phyloP scores from a whole-genome alignment of 2,329 filamentous ascomycete genomes.

The Fusarium dimerum region DNA sequence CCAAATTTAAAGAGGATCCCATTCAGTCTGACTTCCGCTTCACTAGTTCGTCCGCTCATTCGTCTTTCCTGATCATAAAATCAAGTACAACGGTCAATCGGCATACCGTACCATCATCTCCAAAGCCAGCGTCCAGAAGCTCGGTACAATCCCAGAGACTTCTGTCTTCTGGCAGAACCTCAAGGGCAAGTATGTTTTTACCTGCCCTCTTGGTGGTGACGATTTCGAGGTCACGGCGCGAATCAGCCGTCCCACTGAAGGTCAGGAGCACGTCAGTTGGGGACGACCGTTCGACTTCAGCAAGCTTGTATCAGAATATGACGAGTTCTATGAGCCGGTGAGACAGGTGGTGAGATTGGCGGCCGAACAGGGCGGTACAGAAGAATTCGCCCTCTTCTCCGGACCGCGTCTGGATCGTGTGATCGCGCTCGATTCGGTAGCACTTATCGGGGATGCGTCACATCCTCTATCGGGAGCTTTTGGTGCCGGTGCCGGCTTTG shows the following conservation, averaged over 20 bases:
- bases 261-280: constrained; percentile 33
- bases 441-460: constrained; percentile 55
- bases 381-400: constrained; percentile 34
- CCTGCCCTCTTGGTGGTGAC: constrained; percentile 34
- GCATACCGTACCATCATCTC: constrained; percentile 35
- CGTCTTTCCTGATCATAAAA: constrained; percentile 43
- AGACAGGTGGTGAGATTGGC: constrained; percentile 30
- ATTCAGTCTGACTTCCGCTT: not conserved
- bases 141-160: constrained; percentile 32
- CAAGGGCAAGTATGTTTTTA: constrained; percentile 34
- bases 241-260: constrained; percentile 16
- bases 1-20: not conserved
- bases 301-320: constrained; percentile 24
- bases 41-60: constrained; percentile 41
- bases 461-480: constrained; percentile 53
- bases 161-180: constrained; percentile 36
- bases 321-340: constrained; percentile 34
- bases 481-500: constrained; percentile 41
- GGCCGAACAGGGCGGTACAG: constrained; percentile 24
- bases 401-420: constrained; percentile 31
- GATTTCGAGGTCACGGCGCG: constrained; percentile 37
- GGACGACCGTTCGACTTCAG: constrained; percentile 26
- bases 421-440: constrained; percentile 33
- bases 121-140: constrained; percentile 23
- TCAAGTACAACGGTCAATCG: constrained; percentile 44